Evolutionary conservation across 345 rosid genomes (phyloP).

Genomic region (Gossypium herbaceum): DNA sequence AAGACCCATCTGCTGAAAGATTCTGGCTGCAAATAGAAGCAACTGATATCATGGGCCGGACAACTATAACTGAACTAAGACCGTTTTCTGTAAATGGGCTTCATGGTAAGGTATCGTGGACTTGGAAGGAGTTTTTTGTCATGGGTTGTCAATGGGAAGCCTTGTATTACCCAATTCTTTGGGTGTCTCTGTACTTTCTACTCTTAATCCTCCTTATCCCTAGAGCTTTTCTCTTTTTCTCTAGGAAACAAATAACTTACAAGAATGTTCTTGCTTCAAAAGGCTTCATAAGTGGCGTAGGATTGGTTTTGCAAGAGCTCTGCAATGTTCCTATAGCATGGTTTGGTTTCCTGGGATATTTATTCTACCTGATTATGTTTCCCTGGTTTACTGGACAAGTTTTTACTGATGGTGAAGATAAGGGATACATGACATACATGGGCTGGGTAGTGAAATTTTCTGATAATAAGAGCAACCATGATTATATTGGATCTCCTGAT

Average conservation of each 20-base stretch:
- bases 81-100: conserved; percentile 82
- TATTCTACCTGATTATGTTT: conserved; percentile 57
- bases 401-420: conserved; percentile 46
- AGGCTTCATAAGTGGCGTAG: conserved; percentile 39
- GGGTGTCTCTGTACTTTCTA: conserved; percentile 42
- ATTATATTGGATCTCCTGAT: conserved; percentile 72
- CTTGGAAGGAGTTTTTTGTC: conserved; percentile 86
- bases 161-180: conserved; percentile 65
- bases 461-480: conserved; percentile 30
- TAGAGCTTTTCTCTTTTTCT: conserved; percentile 40
- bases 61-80: conserved; percentile 53
- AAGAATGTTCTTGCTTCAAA: conserved; percentile 41
- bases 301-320: conserved; percentile 72
- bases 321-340: conserved; percentile 59
- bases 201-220: conserved; percentile 57
- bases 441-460: conserved; percentile 68
- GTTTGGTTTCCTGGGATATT: conserved; percentile 59
- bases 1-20: conserved; percentile 81
- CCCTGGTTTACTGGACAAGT: conserved; percentile 80
- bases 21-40: conserved; percentile 86
- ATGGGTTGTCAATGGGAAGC: conserved; percentile 87
- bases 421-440: conserved; percentile 75
- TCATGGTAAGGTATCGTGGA: conserved; percentile 61
- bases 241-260: conserved; percentile 52
- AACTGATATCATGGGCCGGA: conserved; percentile 48